Evolutionary conservation across 2,329 filamentous ascomycete species (phyloP).

Genomic region (Curvularia sp.): DNA sequence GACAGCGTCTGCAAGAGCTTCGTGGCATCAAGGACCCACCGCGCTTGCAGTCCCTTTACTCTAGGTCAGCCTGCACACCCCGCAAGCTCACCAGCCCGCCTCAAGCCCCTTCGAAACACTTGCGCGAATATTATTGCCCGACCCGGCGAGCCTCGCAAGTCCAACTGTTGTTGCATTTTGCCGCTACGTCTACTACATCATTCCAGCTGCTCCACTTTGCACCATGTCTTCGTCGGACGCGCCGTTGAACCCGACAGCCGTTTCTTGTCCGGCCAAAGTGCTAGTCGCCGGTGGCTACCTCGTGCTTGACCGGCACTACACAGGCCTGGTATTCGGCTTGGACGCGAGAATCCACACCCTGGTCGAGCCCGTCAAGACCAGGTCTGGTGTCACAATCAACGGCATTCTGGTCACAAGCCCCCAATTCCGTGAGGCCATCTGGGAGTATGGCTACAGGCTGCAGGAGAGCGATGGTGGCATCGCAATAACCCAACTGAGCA

Average conservation of each 20-base stretch:
- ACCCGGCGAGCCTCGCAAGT: constrained; percentile 23
- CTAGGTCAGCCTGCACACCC: constrained; percentile 21
- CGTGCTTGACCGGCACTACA: constrained; percentile 87
- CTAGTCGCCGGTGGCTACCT: constrained; percentile 94
- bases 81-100: constrained; percentile 25
- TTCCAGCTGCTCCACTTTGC: constrained; percentile 25
- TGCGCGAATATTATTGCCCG: constrained; percentile 26
- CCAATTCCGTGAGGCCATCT: constrained; percentile 85
- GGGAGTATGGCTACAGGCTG: constrained; percentile 83
- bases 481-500: constrained; percentile 77
- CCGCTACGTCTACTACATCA: constrained; percentile 6
- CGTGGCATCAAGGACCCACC: constrained; percentile 26
- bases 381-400: constrained; percentile 65
- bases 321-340: constrained; percentile 72
- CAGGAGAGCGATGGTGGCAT: constrained; percentile 78
- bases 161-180: constrained; percentile 10
- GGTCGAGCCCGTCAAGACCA: constrained; percentile 64
- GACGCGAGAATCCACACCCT: constrained; percentile 69
- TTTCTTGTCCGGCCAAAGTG: constrained; percentile 96
- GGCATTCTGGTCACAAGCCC: constrained; percentile 89
- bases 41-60: constrained; percentile 9
- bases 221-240: constrained; percentile 21
- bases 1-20: constrained; percentile 9
- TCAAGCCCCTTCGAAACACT: constrained; percentile 24
- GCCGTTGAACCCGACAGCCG: constrained; percentile 47